These are phyloP conservation scores for Eucalyptus guilfoylei DNA, from an alignment of 345 rosid species.

Conservation along the genomic window DNA sequence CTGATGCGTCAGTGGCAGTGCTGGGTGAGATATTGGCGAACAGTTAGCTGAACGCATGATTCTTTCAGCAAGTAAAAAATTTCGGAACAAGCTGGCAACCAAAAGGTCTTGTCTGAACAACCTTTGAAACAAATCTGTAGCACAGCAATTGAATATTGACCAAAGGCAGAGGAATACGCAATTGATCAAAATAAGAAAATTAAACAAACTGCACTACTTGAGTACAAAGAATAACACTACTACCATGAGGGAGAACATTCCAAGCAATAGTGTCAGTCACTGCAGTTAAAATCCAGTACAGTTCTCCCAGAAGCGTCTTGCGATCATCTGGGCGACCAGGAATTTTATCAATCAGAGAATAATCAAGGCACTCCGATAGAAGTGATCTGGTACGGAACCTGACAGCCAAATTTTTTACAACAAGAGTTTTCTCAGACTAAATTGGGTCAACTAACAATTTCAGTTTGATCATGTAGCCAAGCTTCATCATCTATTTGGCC, in stretches of 20 bases:
- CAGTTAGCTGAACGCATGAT: slow-evolving; percentile 99
- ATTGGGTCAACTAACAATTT: background rate
- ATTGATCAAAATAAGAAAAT: background rate
- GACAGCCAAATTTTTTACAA: slow-evolving; percentile 4
- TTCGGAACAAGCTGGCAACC: slow-evolving; percentile 95
- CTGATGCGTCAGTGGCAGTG: slow-evolving; percentile 97
- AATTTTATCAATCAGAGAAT: slow-evolving; percentile 84
- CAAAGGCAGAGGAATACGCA: background rate
- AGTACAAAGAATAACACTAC: background rate
- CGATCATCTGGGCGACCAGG: slow-evolving; percentile 99
- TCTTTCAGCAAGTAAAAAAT: slow-evolving; percentile 96
- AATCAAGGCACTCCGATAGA: slow-evolving; percentile 70
- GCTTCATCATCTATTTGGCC: background rate
- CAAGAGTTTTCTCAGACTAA: slow-evolving; percentile 5
- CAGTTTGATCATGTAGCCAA: background rate
- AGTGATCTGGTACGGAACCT: slow-evolving; percentile 95
- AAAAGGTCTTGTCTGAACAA: slow-evolving; percentile 94
- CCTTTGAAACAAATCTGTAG: slow-evolving; percentile 85
- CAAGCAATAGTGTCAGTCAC: slow-evolving; percentile 99
- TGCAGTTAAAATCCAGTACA: slow-evolving; percentile 99
- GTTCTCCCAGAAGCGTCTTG: slow-evolving; percentile 91
- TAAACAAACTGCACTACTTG: background rate
- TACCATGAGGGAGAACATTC: slow-evolving; percentile 99
- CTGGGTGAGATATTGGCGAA: slow-evolving; percentile 90
- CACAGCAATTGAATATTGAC: slow-evolving; percentile 1